These are phyloP conservation scores for Powellomyces hirtus DNA, from an alignment of 192 early-diverging fungal genomes.

Conservation along the genomic window DNA sequence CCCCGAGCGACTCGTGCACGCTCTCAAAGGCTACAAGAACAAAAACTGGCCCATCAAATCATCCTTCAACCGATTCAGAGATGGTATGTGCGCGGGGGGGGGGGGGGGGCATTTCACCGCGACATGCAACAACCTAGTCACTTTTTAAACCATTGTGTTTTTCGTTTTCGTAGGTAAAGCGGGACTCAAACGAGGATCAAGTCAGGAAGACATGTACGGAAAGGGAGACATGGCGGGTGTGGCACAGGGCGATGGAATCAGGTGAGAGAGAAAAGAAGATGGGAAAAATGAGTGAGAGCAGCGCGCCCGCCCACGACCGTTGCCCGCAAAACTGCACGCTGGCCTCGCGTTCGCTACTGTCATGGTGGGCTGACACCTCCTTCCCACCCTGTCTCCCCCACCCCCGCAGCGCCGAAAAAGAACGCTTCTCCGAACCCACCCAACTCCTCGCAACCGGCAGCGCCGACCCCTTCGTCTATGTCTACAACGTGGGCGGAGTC, in stretches of 20 bases:
- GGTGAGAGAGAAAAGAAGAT: no score
- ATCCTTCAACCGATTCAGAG: conserved; percentile 71
- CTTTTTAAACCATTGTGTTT: background rate
- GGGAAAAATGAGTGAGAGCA: conserved; percentile 5
- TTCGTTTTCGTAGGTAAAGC: background rate
- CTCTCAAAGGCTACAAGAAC: conserved; percentile 88
- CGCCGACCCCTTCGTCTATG: conserved; percentile 78
- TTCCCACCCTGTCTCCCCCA: background rate
- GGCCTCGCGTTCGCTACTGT: no score
- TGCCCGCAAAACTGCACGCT: background rate
- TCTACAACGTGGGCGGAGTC: conserved; percentile 55
- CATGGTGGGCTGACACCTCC: no score
- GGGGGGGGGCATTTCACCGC: no score
- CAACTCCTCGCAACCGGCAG: conserved; percentile 74
- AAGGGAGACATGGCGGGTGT: conserved; percentile 30
- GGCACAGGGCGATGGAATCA: conserved; percentile 21
- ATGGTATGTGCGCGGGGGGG: conserved; percentile 55
- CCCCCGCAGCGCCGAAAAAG: conserved; percentile 18
- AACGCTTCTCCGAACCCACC: background rate
- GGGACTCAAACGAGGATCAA: conserved; percentile 5
- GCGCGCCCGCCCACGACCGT: background rate
- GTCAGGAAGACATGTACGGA: conserved; percentile 44
- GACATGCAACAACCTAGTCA: no score
- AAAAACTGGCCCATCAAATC: conserved; percentile 95
- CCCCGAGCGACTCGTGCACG: conserved; percentile 66